Evolutionary conservation across 2,329 filamentous ascomycete species (phyloP), one percentile per base, ranked within the genome.

Genomic region (Domatiomyces globalis): DNA sequence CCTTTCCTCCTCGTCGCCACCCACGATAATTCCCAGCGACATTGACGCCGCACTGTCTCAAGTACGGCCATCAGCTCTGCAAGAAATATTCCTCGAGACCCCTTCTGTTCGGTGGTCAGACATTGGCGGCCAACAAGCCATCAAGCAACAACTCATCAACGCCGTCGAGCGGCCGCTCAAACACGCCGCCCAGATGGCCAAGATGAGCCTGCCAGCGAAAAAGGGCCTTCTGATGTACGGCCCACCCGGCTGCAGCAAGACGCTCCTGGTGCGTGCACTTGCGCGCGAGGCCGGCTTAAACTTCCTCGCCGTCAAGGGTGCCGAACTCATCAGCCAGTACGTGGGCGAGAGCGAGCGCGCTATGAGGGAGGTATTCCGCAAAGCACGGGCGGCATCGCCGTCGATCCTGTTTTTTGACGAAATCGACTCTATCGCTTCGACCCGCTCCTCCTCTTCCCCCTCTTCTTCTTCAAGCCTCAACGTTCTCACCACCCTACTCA

Each of bases 331-430:
- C 54, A 94, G 88, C 69, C 95, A 94, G 86, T 96, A 95, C 67
- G 89, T 96, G 17, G 90, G 90, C 55, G 90, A 96, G 66, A 90
- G 88, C 1, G 90, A 96, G 69, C 80, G 87, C 9, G 83, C 84
- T 6, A 78, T 95, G 43, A 81, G 90, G 39, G 84, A 87, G 51
- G 79, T 95, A 1, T 95, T 96, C 65, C 78, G 83, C 49, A 85
- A 89, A 60, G 90, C 90, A 1, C 77, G 85, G 43, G 82, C 84
- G n/a, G 89, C 88, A 7, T 81, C 83, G 49, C 90, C 90, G 0
- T 88, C 85, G 64, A 90, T 95, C 67, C 88, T 96, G 61, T 96
- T 95, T 74, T 95, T 95, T 59, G 89, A 96, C 65, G 89, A 96
- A 66, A 92, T 96, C 60, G 89, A 96, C 68, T 82, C 86, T 4